Evolutionary conservation across 228 moss, liverwort and hornwort species (phyloP), one percentile per base, ranked within the genome.

Genomic region (Sphagnum fallax): DNA sequence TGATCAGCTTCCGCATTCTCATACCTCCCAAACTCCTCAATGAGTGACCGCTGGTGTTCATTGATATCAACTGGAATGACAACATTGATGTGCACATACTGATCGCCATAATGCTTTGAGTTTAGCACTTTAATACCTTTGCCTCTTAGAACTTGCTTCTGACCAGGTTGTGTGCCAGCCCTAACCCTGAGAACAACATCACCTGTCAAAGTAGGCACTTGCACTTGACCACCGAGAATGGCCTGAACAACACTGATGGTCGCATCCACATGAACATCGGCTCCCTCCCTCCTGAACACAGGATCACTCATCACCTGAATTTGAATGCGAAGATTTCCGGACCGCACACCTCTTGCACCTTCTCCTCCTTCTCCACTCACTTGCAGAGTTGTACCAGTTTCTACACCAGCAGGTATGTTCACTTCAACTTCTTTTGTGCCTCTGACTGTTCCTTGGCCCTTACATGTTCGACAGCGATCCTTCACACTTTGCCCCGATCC

Each of bases 331-430:
- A 92, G 81, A 75, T 96, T 89, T 67, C 79, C 86, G 73, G 86
- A 72, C 71, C 71, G 79, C 51, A 73, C 72, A 71, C 94, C 94
- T 77, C 73, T 71, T 57, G 82, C 79, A 73, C 81, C 85, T 62
- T 77, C 80, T 75, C 88, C 89, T 64, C 91, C 87, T 78, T 96
- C 91, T 60, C 91, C 91, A 62, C 69, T 73, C 63, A 96, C 71
- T 72, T 89, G 89, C 59, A 95, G 76, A 57, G 76, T 69, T 65
- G 84, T 75, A 69, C 89, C 92, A 72, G 55, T 91, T 1, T 89
- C 92, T 81, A 96, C 92, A 70, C 92, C 94, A 88, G 71, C 52
- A 65, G 83, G 80, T 64, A 84, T 77, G 72, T 55, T 50, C 5
- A 84, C 80, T 9, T 74, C 65, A 48, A 77, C 80, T 13, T 69